Conservation (phyloP, 768 basidiomycete species). For the Clitopilus passeckerianus region DNA sequence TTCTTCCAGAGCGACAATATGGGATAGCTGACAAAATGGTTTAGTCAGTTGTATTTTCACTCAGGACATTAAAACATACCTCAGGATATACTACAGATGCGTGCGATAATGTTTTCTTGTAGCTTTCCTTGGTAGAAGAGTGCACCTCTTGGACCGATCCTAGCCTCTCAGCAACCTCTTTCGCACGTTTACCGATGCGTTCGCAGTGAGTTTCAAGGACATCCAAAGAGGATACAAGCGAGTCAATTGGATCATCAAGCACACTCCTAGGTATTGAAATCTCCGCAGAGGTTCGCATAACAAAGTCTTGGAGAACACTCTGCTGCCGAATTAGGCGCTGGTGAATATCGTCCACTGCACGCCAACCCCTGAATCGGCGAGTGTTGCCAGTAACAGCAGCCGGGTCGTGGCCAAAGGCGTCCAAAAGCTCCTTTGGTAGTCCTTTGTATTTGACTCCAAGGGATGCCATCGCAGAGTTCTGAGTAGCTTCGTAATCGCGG, state of each 20-base stretch:
- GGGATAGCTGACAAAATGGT: slow-evolving; percentile 47
- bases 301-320: slow-evolving; percentile 43
- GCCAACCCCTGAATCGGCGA: slow-evolving; percentile 57
- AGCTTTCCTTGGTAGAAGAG: slow-evolving; percentile 52
- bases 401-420: slow-evolving; percentile 75
- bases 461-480: slow-evolving; percentile 41
- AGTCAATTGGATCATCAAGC: slow-evolving; percentile 49
- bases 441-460: slow-evolving; percentile 41
- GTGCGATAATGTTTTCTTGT: slow-evolving; percentile 58
- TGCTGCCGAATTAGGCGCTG: slow-evolving; percentile 58
- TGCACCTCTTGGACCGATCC: slow-evolving; percentile 52
- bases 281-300: slow-evolving; percentile 21
- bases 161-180: slow-evolving; percentile 44
- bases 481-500: slow-evolving; percentile 62
- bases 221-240: slow-evolving; percentile 44
- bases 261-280: slow-evolving; percentile 30
- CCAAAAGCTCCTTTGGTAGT: slow-evolving; percentile 63
- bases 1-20: slow-evolving; percentile 68
- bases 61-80: slow-evolving; percentile 30
- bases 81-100: slow-evolving; percentile 79
- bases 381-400: slow-evolving; percentile 69
- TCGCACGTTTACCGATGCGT: slow-evolving; percentile 39
- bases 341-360: slow-evolving; percentile 74
- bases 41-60: not conserved
- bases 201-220: slow-evolving; percentile 42